These are phyloP conservation scores for Calocybe indica DNA, from an alignment of 768 basidiomycete genomes.

Conservation along the genomic window DNA sequence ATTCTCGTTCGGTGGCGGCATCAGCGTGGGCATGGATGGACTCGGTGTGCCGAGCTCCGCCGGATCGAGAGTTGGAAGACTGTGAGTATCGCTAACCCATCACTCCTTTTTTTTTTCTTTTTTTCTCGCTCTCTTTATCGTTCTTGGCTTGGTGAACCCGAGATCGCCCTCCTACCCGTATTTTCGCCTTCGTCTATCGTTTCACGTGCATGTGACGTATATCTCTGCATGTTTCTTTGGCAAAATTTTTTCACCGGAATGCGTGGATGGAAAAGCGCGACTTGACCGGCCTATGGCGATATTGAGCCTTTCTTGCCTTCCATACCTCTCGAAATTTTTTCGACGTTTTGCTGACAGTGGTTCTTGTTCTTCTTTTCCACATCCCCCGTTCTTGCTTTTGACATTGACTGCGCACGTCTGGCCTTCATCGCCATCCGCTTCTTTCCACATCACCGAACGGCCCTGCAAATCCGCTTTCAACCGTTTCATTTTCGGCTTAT, in stretches of 20 bases:
- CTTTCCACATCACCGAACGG: constrained; percentile 2
- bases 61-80: constrained; percentile 21
- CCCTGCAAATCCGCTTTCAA: background rate
- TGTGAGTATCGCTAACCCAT: constrained; percentile 24
- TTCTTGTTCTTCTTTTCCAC: background rate
- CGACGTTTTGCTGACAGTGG: background rate
- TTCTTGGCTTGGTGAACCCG: background rate
- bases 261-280: no score
- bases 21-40: constrained; percentile 42
- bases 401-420: background rate
- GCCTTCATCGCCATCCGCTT: background rate
- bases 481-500: background rate
- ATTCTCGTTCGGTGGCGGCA: constrained; percentile 23
- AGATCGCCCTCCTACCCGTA: background rate
- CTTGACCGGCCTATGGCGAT: no score
- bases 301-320: background rate
- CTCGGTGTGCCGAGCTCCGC: constrained; percentile 31
- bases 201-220: background rate
- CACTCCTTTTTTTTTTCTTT: background rate
- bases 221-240: background rate
- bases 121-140: background rate
- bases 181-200: background rate
- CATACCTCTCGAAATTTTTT: background rate
- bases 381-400: background rate
- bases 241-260: no score